phyloP scores from a whole-genome alignment of 1,284 basidiomycete species.

The Puccinia coronata region DNA sequence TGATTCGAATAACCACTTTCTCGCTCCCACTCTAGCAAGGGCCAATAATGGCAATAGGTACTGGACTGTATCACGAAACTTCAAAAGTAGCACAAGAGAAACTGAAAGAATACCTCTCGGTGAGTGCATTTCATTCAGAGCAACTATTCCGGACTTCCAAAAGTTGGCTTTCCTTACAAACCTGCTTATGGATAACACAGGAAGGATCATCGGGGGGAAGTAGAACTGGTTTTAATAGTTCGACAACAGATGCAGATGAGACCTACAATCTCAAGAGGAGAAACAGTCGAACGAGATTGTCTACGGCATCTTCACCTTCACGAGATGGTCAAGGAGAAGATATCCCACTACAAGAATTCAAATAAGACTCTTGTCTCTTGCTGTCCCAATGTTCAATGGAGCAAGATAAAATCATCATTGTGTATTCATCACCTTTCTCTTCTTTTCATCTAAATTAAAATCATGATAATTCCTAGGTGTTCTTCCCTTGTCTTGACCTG shows the following conservation, averaged over 20 bases:
- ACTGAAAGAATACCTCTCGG: slow-evolving; percentile 43
- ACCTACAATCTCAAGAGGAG: slow-evolving; percentile 6
- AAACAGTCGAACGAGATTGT: neutral
- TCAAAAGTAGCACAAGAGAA: slow-evolving; percentile 34
- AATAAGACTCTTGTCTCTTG: neutral
- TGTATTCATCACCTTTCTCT: neutral
- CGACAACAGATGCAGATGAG: slow-evolving; percentile 9
- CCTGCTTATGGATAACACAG: neutral
- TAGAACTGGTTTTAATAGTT: neutral
- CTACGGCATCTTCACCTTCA: slow-evolving; percentile 9
- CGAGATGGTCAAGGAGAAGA: neutral
- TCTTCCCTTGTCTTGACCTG: neutral
- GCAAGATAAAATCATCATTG: neutral
- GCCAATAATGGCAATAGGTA: slow-evolving; percentile 32
- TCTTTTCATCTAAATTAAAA: neutral
- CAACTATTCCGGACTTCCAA: neutral
- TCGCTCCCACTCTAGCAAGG: slow-evolving; percentile 50
- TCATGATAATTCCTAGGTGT: neutral
- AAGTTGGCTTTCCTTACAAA: neutral
- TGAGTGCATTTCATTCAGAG: slow-evolving; percentile 4
- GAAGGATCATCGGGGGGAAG: neutral
- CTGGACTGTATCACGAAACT: slow-evolving; percentile 43
- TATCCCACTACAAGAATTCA: slow-evolving; percentile 16
- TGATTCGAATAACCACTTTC: neutral
- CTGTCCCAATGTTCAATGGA: neutral